Conservation (phyloP, 2,329 filamentous ascomycete genomes). For the Paraconiothyrium sp. region DNA sequence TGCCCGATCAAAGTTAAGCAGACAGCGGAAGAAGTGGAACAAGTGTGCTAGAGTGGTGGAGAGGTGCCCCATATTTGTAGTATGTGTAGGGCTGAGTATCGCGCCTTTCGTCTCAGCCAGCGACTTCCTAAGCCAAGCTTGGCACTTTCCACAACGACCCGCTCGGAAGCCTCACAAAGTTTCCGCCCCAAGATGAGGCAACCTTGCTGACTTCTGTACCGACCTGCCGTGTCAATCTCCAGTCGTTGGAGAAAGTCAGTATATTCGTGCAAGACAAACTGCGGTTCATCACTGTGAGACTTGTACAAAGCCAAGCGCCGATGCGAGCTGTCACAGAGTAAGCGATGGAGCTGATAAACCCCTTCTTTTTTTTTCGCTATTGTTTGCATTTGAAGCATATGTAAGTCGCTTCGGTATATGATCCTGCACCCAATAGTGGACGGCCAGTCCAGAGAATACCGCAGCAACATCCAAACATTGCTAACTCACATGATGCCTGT, state of each 20-base stretch:
- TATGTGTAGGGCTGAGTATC: slow-evolving; percentile 21
- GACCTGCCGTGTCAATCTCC: neutral
- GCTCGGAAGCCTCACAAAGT: slow-evolving; percentile 1
- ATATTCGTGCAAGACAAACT: neutral
- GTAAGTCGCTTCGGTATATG: too few species aligned
- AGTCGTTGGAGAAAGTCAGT: too few species aligned
- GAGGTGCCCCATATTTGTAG: slow-evolving; percentile 18
- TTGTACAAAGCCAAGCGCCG: too few species aligned
- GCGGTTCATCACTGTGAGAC: neutral
- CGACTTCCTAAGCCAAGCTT: slow-evolving; percentile 9
- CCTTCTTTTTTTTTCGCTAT: too few species aligned
- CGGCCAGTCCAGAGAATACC: too few species aligned
- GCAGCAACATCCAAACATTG: too few species aligned
- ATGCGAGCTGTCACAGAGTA: too few species aligned
- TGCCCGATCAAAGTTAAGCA: slow-evolving; percentile 6
- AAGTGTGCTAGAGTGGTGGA: slow-evolving; percentile 10
- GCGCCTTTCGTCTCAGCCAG: slow-evolving; percentile 16
- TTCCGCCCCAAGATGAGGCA: neutral
- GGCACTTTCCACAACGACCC: neutral
- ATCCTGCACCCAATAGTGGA: too few species aligned
- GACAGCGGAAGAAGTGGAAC: slow-evolving; percentile 10
- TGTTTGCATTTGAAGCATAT: too few species aligned
- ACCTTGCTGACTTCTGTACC: too few species aligned
- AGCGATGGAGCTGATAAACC: too few species aligned
- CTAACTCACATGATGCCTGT: too few species aligned